Base-by-base conservation (phyloP, 2,329 filamentous ascomycete species). In the Colletotrichum shisoi region DNA sequence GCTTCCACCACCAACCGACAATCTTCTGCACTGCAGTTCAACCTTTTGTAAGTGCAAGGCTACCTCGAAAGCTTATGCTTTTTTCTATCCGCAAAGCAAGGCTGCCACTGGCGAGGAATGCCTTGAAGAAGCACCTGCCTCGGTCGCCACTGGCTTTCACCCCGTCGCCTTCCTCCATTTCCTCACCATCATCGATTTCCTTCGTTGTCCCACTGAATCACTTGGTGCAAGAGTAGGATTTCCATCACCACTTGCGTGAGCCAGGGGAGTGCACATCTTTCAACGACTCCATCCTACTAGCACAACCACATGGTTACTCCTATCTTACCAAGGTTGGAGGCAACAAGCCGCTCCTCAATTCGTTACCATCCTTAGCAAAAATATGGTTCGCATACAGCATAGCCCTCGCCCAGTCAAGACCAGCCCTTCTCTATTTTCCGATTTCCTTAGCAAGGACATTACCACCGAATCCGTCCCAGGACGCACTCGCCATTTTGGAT, bases 381-480 rank as follows among this genome's bases (percentile, higher is more conserved):
- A 57, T 27, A 46, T 46, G 34, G 31, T 24, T 24, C 19, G n/a
- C 39, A n/a, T 34, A 45, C 42, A n/a, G 40, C 45, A 52, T 60
- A 39, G 57, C n/a, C 37, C 57, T 57, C 42, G 24, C 27, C 42
- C 27, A 15, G 17, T n/a, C 27, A 13, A 31, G 15, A 34, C 27
- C 40, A 12, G 44, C 6, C 24, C 42, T 15, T 34, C 54, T 24
- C 37, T 49, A 1, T 39, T 56, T 42, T 44, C 51, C 34, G 17
- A 31, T 13, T 19, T 34, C 11, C 17, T 45, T 15, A 9, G 19
- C n/a, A 46, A 27, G 27, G 24, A 21, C 11, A 4, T 17, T 3
- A 17, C 27, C 9, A 37, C 39, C 7, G 27, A 39, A 17, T 64
- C 53, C 19, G 19, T 60, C 39, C 56, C 62, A 37, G 54, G 54